Evolutionary conservation across 257 asterid species (phyloP), one percentile per base, ranked within the genome.

Genomic region (Nicotiana tabacum): DNA sequence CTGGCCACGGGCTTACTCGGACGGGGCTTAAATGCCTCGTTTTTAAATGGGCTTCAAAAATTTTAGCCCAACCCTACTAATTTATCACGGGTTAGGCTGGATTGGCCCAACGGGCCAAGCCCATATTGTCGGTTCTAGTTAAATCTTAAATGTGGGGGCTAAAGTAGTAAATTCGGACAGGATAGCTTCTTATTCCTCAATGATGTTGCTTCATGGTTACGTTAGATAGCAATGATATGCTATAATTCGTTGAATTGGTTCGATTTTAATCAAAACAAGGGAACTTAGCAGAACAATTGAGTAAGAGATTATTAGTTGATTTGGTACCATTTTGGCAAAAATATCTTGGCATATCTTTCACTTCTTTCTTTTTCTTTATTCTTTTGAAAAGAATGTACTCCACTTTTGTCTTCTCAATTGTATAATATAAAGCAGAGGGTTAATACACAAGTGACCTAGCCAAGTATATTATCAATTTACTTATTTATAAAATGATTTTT

Each of bases 261-360:
- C 46, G 46, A 74, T 74, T 74, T 74, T 7, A 53, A 74, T 74
- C 64, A 37, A 74, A 74, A 46, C 3, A 51, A 51, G 24, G 51
- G 80, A 53, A 74, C 64, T 27, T 74, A 48, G 62, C 33, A 46
- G 5, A 74, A 48, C 37, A 35, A 24, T 74, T 51, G 80, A 74
- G n/a, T 48, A 43, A 48, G 29, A 46, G 57, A 74, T 48, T 74
- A 43, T 48, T 27, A 7, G 37, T 74, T 74, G 80, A 74, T 48
- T 74, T 51, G 80, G 80, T 15, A 58, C 80, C 64, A 15, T 74
- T 74, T 51, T 51, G 16, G 64, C 64, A 74, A 74, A 48, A 74
- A 74, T 74, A 74, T 74, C 43, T 74, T 48, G 43, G 80, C 79
- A 48, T 48, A 46, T 72, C 24, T 70, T 43, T 11, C 61, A 48